Evolutionary conservation across 306 rosid genomes (phyloP).

Genomic region (Abrus precatorius): DNA sequence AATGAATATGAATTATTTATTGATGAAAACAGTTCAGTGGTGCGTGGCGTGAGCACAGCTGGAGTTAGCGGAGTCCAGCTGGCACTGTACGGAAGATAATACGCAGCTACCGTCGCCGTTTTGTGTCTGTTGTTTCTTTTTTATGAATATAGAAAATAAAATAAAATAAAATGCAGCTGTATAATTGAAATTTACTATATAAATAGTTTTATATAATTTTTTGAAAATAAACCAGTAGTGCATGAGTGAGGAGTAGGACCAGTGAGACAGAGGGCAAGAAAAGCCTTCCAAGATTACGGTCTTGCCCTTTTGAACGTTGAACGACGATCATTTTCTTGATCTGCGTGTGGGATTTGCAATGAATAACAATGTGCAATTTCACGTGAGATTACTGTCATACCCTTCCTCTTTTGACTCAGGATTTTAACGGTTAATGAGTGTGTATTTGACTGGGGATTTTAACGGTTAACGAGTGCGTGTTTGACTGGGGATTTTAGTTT

Average conservation of each 20-base stretch:
- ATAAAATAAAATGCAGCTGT: not conserved
- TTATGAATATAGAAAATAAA: not conserved
- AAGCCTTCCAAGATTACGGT: not conserved
- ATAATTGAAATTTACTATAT: not conserved
- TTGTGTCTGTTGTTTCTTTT: slow-evolving; percentile 15
- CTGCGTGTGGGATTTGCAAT: slow-evolving; percentile 1
- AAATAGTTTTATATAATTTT: not conserved
- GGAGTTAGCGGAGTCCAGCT: slow-evolving; percentile 56
- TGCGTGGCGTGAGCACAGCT: slow-evolving; percentile 45
- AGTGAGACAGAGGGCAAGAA: not conserved
- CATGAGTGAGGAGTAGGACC: slow-evolving; percentile 11
- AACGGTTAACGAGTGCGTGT: too few relatives aligned
- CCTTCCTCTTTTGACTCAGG: not conserved
- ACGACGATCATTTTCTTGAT: slow-evolving; percentile 41
- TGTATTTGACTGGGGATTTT: too few relatives aligned
- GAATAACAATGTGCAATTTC: slow-evolving; percentile 2
- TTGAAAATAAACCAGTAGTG: too few relatives aligned
- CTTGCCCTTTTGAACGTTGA: slow-evolving; percentile 44
- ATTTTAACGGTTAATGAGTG: too few relatives aligned
- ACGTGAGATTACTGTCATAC: not conserved
- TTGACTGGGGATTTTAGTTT: too few relatives aligned
- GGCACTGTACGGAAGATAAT: slow-evolving; percentile 49
- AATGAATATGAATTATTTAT: not conserved
- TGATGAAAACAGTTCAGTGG: not conserved
- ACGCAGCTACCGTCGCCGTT: slow-evolving; percentile 58